Evolutionary conservation across 495 filamentous ascomycete species (phyloP), one percentile per base, ranked within the genome.

Genomic region (Tetracladium setigerum): DNA sequence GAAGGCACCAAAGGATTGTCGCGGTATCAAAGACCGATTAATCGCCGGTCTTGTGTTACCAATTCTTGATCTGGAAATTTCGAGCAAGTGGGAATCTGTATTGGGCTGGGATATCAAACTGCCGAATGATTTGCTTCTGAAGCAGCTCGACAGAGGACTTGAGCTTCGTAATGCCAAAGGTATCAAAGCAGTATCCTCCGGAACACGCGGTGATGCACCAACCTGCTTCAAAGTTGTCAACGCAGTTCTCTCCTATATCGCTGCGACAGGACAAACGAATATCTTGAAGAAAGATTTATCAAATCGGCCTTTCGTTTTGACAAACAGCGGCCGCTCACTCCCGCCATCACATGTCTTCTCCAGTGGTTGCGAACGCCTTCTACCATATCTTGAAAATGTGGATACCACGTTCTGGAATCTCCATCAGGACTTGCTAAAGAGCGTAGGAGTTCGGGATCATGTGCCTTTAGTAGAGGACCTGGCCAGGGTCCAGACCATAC

Each of bases 41-140:
- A 38, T 66, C 10, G 58, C 61, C 5, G 48, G 57, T 31, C 51
- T 47, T 2, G 55, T 55, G 8, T 53, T 59, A 30, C 52, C 56
- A 2, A 50, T 61, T 16, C n/a, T 60, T n/a, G 42, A 40, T 7
- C 41, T 53, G 5, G 13, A 14, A 7, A 47, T 65, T 11, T 56
- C 39, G 4, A 27, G 1, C 2, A 34, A 46, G 13, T 67, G 65
- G 65, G 57, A 54, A 33, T 46, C 10, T 33, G 36, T 56, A 11
- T 50, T 67, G 18, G 65, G 60, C 14, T 66, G 63, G 65, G 33
- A 57, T 27, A 22, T 27, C 7, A 33, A 12, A 31, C 41, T 66
- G n/a, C 51, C 56, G 12, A 24, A 43, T 7, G 13, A 49, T 9
- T 32, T 57, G 9, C 42, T 67, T 14, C 41, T 56, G 6, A 35